Conservation (phyloP, 2,329 filamentous ascomycete genomes). For the Ceratocystis harringtonii region DNA sequence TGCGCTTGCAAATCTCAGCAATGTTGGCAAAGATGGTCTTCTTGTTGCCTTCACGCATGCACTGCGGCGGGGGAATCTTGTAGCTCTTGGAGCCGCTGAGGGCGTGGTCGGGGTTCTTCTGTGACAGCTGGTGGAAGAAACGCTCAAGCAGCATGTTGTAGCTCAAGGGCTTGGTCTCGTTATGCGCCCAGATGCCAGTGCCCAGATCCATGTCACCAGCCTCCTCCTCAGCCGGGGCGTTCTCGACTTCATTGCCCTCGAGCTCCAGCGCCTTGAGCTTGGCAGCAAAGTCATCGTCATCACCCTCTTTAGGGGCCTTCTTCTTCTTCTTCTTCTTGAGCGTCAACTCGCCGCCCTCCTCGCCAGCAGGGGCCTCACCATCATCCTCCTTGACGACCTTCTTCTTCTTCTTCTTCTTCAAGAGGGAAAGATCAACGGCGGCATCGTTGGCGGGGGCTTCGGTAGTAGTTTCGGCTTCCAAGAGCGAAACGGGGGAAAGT, state of each 20-base stretch:
- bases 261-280: slow-evolving; percentile 48
- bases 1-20: slow-evolving; percentile 94
- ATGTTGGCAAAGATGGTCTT: slow-evolving; percentile 99
- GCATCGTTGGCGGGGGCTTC: slow-evolving; percentile 46
- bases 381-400: slow-evolving; percentile 34
- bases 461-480: slow-evolving; percentile 25
- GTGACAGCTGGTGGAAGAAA: slow-evolving; percentile 88
- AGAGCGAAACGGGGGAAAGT: not conserved
- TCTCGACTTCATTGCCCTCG: slow-evolving; percentile 47
- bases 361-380: slow-evolving; percentile 30
- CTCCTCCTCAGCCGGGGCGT: slow-evolving; percentile 37
- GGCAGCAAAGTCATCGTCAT: slow-evolving; percentile 47
- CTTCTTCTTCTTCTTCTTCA: slow-evolving; percentile 70
- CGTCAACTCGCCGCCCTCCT: slow-evolving; percentile 41
- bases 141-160: slow-evolving; percentile 77
- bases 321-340: slow-evolving; percentile 77
- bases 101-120: slow-evolving; percentile 92
- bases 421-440: slow-evolving; percentile 38
- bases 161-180: slow-evolving; percentile 59
- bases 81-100: slow-evolving; percentile 83
- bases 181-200: slow-evolving; percentile 81
- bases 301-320: slow-evolving; percentile 33
- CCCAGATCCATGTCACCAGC: slow-evolving; percentile 72
- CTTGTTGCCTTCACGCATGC: slow-evolving; percentile 98
- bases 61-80: slow-evolving; percentile 98